Conservation (phyloP, 1,284 basidiomycete genomes). For the Coniferiporia weirii region DNA sequence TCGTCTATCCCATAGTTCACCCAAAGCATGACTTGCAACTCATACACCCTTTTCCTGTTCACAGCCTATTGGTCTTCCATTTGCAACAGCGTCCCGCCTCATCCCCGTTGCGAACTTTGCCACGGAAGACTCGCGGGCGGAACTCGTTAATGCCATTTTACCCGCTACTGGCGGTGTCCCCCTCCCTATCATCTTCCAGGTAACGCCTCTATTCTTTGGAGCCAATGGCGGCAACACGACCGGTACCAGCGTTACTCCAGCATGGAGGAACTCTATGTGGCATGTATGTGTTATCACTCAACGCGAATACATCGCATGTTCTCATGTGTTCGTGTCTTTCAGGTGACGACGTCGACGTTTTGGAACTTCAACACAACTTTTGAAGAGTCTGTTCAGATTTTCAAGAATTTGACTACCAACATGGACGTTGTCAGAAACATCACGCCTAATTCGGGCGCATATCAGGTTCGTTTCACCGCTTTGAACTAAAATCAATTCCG, state of each 20-base stretch:
- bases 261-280: constrained; percentile 33
- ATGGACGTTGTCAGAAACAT: constrained; percentile 23
- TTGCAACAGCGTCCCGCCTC: constrained; percentile 39
- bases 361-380: constrained; percentile 26
- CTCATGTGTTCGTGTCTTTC: constrained; percentile 13
- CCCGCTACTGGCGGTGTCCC: constrained; percentile 22
- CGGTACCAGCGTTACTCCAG: constrained; percentile 24
- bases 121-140: constrained; percentile 25
- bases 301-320: neutral
- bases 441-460: constrained; percentile 27
- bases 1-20: neutral
- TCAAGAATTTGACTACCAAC: constrained; percentile 18
- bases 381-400: constrained; percentile 20
- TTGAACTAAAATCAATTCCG: neutral
- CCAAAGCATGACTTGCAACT: neutral
- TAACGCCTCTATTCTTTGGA: constrained; percentile 23
- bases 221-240: neutral
- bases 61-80: constrained; percentile 12
- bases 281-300: constrained; percentile 33
- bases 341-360: constrained; percentile 21
- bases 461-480: neutral
- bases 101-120: constrained; percentile 35
- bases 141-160: constrained; percentile 34
- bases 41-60: neutral
- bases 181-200: constrained; percentile 23